Evolutionary conservation across 495 filamentous ascomycete species (phyloP).

Genomic region (Neurospora sp.): DNA sequence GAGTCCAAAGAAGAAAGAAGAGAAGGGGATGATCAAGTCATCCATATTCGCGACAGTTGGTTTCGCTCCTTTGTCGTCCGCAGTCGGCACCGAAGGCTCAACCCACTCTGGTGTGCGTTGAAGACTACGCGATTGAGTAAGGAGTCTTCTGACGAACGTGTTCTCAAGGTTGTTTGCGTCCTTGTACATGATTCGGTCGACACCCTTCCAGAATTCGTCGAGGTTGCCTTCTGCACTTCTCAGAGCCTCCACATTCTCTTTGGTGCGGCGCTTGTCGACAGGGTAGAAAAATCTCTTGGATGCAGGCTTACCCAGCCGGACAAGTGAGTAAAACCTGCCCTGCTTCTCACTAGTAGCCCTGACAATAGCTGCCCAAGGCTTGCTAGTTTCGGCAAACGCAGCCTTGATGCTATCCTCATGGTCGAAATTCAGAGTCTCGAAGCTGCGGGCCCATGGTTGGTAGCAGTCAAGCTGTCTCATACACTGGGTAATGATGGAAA

Average conservation of each 20-base stretch:
- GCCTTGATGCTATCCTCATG: conserved; percentile 9
- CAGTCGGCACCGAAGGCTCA: conserved; percentile 16
- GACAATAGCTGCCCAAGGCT: conserved; percentile 3
- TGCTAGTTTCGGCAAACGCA: conserved; percentile 14
- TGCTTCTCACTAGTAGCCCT: conserved; percentile 6
- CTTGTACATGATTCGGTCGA: conserved; percentile 3
- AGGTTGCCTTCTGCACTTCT: conserved; percentile 35
- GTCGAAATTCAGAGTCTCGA: conserved; percentile 16
- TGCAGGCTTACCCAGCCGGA: conserved; percentile 18
- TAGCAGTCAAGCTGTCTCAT: conserved; percentile 33
- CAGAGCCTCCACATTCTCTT: conserved; percentile 27
- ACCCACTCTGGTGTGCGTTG: conserved; percentile 43
- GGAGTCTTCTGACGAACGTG: conserved; percentile 12
- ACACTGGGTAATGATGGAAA: conserved; percentile 33
- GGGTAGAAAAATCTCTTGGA: conserved; percentile 38
- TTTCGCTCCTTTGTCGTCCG: neutral
- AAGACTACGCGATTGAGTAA: conserved; percentile 26
- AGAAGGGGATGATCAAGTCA: conserved; percentile 13
- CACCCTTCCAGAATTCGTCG: conserved; percentile 38
- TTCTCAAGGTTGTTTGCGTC: conserved; percentile 1
- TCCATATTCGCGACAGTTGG: neutral
- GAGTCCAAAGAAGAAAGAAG: conserved; percentile 6
- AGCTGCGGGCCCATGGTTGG: conserved; percentile 38
- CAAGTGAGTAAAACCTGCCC: neutral
- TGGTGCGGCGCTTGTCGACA: conserved; percentile 35